Base-by-base conservation (phyloP, 116 monocot genomes). In the Dioscorea cayenensis region DNA sequence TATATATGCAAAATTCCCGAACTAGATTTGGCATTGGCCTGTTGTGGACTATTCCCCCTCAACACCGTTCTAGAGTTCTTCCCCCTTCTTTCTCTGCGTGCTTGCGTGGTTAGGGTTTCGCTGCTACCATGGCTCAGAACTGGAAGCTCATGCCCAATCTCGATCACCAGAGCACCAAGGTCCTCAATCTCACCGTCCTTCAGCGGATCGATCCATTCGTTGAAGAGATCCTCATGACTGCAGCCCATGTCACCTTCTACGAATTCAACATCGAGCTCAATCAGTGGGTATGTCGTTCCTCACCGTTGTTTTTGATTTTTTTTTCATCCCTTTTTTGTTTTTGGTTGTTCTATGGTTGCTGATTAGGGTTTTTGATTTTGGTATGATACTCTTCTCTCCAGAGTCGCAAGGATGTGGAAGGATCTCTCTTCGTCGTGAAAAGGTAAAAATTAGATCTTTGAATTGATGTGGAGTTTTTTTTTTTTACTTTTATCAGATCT, bases 341-440 rank as follows among this genome's bases (percentile, higher is more conserved):
- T 27, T 62, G 25, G 2, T 28, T 19, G 73, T 65, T 65, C 50
- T 65, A 17, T 21, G 16, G 21, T 19, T 59, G 20, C 62, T 62
- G 22, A 62, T 62, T 62, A 62, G 20, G 25, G 62, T 62, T 62
- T 72, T 25, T 9, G 43, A 6, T 43, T 6, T 43, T 43, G 43
- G 43, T 43, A 10, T 43, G 4, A 43, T 60, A 14, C 36, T 20
- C n/a, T 20, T 35, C n/a, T 20, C 21, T 7, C 12, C 72, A 95
- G 95, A 96, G 92, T 38, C 90, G 92, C 28, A 96, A 96, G 86
- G 96, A 96, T 59, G 90, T 96, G 7, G 96, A 96, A 69, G 96
- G 96, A 63, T 88, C 96, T 36, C 88, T 96, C 13, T 96, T 96
- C 67, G 92, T 92, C 18, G 95, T 95, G 55, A 95, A 95, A 74